Evolutionary conservation across 2,329 filamentous ascomycete genomes (phyloP), one percentile per base, ranked within the genome.

Genomic region (Ophiostoma sp.): DNA sequence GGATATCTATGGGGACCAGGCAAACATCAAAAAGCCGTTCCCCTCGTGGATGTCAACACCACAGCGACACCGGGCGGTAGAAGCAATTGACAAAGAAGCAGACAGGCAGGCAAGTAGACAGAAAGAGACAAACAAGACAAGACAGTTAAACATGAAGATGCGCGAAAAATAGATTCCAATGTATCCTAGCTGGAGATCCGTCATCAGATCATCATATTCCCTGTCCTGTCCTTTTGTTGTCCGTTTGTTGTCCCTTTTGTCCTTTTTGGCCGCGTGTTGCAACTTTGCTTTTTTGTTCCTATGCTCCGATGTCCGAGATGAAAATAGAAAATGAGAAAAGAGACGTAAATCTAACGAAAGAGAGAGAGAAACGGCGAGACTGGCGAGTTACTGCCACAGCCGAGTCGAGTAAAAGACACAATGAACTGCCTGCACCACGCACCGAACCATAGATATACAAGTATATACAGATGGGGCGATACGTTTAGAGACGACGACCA

Each of bases 401-500:
- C 66, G 66, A 67, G 54, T 27, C 54, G 36, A 20, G 36, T 20
- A 64, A 68, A 67, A 44, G 54, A 48, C 35, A 65, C 41, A 48
- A 64, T 31, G 39, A 36, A 20, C 10, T 62, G 31, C 31, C 68
- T 20, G 13, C 35, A 27, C 52, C n/a, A 36, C 64, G 64, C 64
- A 27, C 62, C 33, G 20, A 20, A 41, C 62, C 62, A 65, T 11
- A 48, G 3, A 48, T 48, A 48, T 20, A n/a, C 20, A 6, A n/a
- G 27, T 6, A 52, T 23, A 27, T 27, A 60, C 1, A 36, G 13
- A 20, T 23, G 36, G 23, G 17, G 10, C 67, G 65, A 69, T 11
- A 17, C 68, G 68, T 65, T 92, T 87, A 99, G 85, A 99, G 92
- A 97, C 95, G 94, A 87, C 95, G 95, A 98, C 95, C 95, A 92